Evolutionary conservation across 129 eudicot species (phyloP), one percentile per base, ranked within the genome.

Genomic region (Scalesia atractyloides): DNA sequence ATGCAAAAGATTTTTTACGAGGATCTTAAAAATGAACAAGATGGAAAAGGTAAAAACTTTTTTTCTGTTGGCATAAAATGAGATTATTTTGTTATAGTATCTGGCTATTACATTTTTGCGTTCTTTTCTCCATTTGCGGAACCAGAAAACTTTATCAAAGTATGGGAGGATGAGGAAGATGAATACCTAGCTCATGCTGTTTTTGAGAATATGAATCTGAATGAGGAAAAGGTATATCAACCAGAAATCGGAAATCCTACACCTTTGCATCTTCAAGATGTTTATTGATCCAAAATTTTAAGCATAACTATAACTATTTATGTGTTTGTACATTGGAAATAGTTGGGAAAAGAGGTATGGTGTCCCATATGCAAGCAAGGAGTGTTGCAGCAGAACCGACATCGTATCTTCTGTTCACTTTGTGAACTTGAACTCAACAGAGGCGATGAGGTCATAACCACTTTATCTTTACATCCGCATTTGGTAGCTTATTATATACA

Each of bases 361-460:
- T 93, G 98, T 78, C 98, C 98, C 48, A 76, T 93, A 73, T 93
- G 98, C 97, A 87, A 80, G 75, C 88, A 76, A 60, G 97, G 97
- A 72, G 81, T 82, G 77, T 70, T 93, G 83, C 81, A 76, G 74
- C 87, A 93, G 74, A 80, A 77, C 48, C 81, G 48, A 12, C 74
- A 50, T 81, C 73, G 49, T 74, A 90, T 93, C 52, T 86, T 63
- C 81, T 93, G 98, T 82, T 76, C 79, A 46, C 76, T 33, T 69
- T 90, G 98, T 75, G 80, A 79, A 53, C 83, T 93, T 74, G 82
- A 81, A 73, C 96, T 93, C 39, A 33, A 81, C 77, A 76, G 85
- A 81, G 88, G 77, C 73, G 72, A 84, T 68, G 97, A 93, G 98
- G 98, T 92, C 50, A 20, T 34, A 22, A 60, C 41, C n/a, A 41